A percentile compares a stretch with the other conserved stretches of the same genome.
phyloP scores from a whole-genome alignment of 208 protist genomes.

The Balamuthia mandrillaris region DNA sequence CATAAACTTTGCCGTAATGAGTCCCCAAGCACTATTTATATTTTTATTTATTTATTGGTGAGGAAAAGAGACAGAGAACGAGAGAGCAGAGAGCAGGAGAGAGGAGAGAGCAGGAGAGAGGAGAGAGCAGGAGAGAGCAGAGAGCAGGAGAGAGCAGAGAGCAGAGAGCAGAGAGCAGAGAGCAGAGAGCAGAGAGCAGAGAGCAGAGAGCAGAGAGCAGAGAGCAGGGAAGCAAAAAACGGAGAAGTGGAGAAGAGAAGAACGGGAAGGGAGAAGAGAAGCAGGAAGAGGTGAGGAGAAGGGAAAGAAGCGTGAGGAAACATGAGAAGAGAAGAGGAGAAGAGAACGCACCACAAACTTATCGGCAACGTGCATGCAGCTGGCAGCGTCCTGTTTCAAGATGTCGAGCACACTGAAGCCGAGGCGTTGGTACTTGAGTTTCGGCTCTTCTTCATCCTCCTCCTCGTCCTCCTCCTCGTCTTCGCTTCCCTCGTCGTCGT shows the following conservation, averaged over 20 bases:
- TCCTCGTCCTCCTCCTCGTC: neutral
- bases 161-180: too few relatives aligned
- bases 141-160: too few relatives aligned
- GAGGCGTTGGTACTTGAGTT: slow-evolving; percentile 33
- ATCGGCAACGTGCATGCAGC: slow-evolving; percentile 22
- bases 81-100: too few relatives aligned
- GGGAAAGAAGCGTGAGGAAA: neutral
- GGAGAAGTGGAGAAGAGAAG: neutral
- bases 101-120: too few relatives aligned
- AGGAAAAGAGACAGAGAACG: too few relatives aligned
- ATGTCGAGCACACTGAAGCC: slow-evolving; percentile 39
- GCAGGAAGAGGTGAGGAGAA: neutral
- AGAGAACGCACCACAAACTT: slow-evolving; percentile 29
- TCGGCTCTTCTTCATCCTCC: slow-evolving; percentile 32
- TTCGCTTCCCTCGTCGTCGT: neutral
- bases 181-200: too few relatives aligned
- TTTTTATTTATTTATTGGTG: too few relatives aligned
- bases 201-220: too few relatives aligned
- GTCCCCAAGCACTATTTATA: slow-evolving; percentile 76
- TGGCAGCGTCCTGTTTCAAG: slow-evolving; percentile 25
- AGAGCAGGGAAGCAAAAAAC: neutral
- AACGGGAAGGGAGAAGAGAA: too few relatives aligned
- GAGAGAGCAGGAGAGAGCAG: too few relatives aligned
- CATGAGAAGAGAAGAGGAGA: too few relatives aligned
- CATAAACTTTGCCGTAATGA: slow-evolving; percentile 62